Conservation (phyloP, 2,329 filamentous ascomycete genomes). For the Amauroascus niger region DNA sequence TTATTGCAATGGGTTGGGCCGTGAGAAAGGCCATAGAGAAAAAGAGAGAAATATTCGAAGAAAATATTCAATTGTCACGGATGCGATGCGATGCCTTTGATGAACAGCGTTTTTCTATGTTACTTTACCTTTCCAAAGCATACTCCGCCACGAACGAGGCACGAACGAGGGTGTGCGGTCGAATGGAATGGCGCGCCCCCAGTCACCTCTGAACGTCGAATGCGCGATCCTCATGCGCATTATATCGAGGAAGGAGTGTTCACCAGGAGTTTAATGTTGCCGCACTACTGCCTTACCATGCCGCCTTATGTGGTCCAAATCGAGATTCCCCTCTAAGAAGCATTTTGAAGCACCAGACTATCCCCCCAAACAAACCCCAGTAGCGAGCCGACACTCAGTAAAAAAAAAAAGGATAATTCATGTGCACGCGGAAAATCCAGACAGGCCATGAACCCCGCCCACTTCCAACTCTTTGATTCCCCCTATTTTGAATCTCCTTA, state of each 20-base stretch:
- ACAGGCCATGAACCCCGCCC: background rate
- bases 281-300: background rate
- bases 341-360: background rate
- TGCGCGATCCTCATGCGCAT: background rate
- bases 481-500: too few relatives aligned
- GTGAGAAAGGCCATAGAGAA: background rate
- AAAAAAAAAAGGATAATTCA: background rate
- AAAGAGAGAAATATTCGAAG: background rate
- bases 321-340: background rate
- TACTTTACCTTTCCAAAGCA: too few relatives aligned
- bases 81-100: too few relatives aligned
- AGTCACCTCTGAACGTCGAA: background rate
- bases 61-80: background rate
- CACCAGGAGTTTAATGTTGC: background rate
- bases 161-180: background rate
- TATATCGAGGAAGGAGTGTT: background rate
- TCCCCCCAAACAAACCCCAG: background rate
- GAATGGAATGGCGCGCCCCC: background rate
- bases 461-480: too few relatives aligned
- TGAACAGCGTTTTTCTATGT: too few relatives aligned
- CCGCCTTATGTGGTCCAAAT: constrained; percentile 4
- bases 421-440: background rate
- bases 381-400: background rate
- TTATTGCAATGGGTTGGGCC: constrained; percentile 30
- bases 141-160: too few relatives aligned